Percentiles rank a stretch among this genome's conserved stretches.
Conservation (phyloP, 495 filamentous ascomycete species). For the Penicillium nucicola region DNA sequence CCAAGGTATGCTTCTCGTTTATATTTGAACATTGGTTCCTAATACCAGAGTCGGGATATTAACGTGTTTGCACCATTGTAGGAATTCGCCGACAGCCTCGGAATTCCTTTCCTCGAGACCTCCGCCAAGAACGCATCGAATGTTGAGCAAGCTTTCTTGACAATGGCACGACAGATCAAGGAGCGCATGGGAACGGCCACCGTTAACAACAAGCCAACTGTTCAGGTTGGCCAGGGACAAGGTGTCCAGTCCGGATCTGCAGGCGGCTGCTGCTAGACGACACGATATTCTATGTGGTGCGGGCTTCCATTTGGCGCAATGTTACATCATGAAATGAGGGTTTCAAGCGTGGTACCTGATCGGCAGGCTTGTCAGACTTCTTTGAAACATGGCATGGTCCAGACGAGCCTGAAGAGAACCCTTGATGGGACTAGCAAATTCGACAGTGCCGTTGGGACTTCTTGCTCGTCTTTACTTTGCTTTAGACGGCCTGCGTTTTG, state of each 20-base stretch:
- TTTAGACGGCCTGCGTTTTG: constrained; percentile 41
- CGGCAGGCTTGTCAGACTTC: constrained; percentile 13
- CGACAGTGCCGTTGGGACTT: constrained; percentile 17
- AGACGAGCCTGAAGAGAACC: constrained; percentile 7
- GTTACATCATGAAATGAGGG: constrained; percentile 28
- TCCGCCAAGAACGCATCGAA: constrained; percentile 99
- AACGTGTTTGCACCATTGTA: constrained; percentile 33
- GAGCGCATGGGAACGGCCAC: constrained; percentile 98
- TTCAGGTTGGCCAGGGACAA: constrained; percentile 90
- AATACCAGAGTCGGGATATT: constrained; percentile 1
- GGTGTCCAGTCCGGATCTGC: constrained; percentile 89
- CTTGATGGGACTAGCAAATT: constrained; percentile 10
- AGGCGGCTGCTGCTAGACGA: constrained; percentile 87
- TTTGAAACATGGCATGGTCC: constrained; percentile 17
- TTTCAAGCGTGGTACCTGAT: constrained; percentile 18
- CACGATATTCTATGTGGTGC: constrained; percentile 16
- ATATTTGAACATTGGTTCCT: neutral
- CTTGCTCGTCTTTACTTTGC: constrained; percentile 28
- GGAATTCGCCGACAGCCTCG: constrained; percentile 99
- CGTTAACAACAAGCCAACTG: constrained; percentile 96
- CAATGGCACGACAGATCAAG: constrained; percentile 99
- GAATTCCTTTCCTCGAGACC: constrained; percentile 99
- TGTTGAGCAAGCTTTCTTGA: constrained; percentile 99
- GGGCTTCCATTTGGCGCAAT: constrained; percentile 32
- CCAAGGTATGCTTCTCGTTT: constrained; percentile 64